Evolutionary conservation across 202 grass and related monocot species (phyloP).

Genomic region (Alloteropsis angusta): DNA sequence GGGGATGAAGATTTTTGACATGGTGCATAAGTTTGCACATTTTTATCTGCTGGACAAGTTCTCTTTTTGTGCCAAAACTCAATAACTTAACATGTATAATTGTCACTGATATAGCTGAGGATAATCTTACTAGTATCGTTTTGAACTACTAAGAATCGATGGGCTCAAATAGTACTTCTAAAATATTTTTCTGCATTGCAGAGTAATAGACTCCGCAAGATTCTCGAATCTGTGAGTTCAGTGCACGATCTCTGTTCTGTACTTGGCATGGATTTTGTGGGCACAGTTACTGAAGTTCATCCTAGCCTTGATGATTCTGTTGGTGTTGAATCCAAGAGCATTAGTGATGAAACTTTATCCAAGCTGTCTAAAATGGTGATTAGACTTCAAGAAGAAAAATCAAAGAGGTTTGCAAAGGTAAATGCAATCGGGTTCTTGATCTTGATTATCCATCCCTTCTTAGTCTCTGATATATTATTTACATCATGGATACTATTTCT

Average conservation of each 20-base stretch:
- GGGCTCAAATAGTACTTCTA: not conserved
- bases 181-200: constrained; percentile 29
- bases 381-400: constrained; percentile 69
- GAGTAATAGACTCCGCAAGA: constrained; percentile 75
- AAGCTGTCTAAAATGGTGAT: constrained; percentile 67
- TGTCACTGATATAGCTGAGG: constrained; percentile 1
- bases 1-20: not conserved
- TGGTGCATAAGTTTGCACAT: not conserved
- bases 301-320: constrained; percentile 63
- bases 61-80: not conserved
- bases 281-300: constrained; percentile 71
- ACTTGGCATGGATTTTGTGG: constrained; percentile 74
- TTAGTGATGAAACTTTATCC: constrained; percentile 68
- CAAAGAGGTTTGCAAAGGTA: constrained; percentile 76
- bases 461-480: constrained; percentile 2
- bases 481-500: not conserved
- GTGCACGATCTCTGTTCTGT: constrained; percentile 91
- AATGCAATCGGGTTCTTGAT: constrained; percentile 11
- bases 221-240: constrained; percentile 69
- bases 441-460: constrained; percentile 13
- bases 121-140: not conserved
- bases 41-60: constrained; percentile 8
- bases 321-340: constrained; percentile 74
- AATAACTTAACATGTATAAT: not conserved
- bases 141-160: not conserved